Base-by-base conservation (phyloP, 2,329 filamentous ascomycete genomes). In the Mycosphaerella sp. region DNA sequence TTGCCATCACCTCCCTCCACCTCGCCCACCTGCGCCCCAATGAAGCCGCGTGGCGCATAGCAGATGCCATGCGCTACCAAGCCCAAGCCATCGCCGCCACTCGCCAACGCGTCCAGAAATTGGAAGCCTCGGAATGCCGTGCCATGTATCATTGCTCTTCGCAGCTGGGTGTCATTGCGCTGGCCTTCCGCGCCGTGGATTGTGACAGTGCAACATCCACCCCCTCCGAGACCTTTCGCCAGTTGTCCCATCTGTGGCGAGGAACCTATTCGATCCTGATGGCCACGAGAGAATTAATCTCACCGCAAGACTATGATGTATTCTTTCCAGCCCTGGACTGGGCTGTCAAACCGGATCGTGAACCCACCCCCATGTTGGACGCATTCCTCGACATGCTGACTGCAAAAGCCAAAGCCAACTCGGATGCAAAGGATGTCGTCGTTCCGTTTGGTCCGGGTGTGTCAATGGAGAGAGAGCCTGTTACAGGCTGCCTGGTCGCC, bases 1-100 rank as follows among this genome's bases (percentile, higher is more conserved):
- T 60, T 41, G 53, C 58, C 9, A 51, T 60, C 41, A 59, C 58
- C 3, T 59, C 53, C 13, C 42, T 60, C 7, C 59, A 62, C 41
- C 36, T 62, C 25, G 59, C 59, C 4, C 53, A 52, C 25, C 18
- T 52, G 16, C 43, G 48, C 6, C 56, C 55, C 0, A 25, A 41
- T 1, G 56, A 59, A 35, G 51, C 53, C 12, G 44, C 34, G n/a
- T 34, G 37, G 16, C 44, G 44, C 9, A 41, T 58, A 10, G 50
- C 50, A 37, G 57, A 59, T 45, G 57, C 57, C 4, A 45, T 48
- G 6, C 17, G 53, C 9, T 59, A 59, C 25, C 55, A 59, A 17
- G 41, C 57, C 16, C 49, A 45, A 28, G 53, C 57, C 16, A 39
- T 59, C 14, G 50, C 47, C 16, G 41, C 49, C n/a, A 58, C 49